Percentiles rank a stretch among this genome's conserved stretches.
phyloP scores from a whole-genome alignment of 768 basidiomycete genomes.

The Tricholoma furcatifolium region DNA sequence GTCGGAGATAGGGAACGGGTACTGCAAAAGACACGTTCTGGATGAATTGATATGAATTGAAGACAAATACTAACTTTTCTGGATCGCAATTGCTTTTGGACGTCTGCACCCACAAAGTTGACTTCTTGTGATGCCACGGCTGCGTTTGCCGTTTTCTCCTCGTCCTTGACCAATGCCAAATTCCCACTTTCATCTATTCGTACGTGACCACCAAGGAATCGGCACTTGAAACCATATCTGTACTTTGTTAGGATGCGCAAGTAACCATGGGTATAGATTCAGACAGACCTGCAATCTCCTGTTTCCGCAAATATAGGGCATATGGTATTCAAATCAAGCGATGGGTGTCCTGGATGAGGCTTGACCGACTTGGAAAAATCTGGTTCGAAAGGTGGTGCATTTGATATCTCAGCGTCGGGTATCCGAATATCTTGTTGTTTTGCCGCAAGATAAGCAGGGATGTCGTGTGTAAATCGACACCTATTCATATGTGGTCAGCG shows the following conservation, averaged over 20 bases:
- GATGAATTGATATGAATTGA: not conserved
- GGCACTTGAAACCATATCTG: conserved; percentile 84
- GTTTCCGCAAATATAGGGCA: conserved; percentile 70
- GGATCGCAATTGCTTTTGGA: conserved; percentile 60
- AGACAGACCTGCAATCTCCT: conserved; percentile 65
- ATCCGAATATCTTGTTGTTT: conserved; percentile 76
- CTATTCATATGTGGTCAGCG: conserved; percentile 28
- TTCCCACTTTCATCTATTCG: conserved; percentile 42
- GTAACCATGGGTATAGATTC: not conserved
- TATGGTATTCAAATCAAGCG: conserved; percentile 42
- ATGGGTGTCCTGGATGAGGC: conserved; percentile 32
- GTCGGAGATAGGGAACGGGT: conserved; percentile 60
- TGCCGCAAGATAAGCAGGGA: conserved; percentile 68
- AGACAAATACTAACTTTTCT: conserved; percentile 53
- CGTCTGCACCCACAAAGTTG: conserved; percentile 62
- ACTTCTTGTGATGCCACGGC: conserved; percentile 57
- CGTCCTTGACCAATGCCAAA: conserved; percentile 48
- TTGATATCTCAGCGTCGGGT: conserved; percentile 44
- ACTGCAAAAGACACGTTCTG: conserved; percentile 37
- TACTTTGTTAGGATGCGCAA: not conserved
- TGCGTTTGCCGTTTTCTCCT: conserved; percentile 52
- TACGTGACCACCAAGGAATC: conserved; percentile 83
- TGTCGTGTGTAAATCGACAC: conserved; percentile 81
- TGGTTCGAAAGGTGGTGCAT: conserved; percentile 51
- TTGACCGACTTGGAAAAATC: conserved; percentile 24